Conservation (phyloP, 2,329 filamentous ascomycete species). For the Aspergillus japonicus region DNA sequence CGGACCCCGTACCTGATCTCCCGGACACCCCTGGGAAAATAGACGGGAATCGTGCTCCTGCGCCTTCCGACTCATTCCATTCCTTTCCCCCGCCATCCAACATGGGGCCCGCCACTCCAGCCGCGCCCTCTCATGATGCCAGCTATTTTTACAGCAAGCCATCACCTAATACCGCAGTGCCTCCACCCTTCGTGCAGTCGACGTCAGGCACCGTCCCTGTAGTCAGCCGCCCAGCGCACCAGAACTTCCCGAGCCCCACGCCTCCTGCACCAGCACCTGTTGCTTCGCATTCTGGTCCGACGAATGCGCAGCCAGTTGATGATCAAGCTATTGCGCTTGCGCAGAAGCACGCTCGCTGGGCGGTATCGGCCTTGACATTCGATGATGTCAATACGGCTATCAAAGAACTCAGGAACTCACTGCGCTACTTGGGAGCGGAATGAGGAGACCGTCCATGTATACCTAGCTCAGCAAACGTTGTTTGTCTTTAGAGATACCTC, state of each 20-base stretch:
- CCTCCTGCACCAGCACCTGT: slow-evolving; percentile 19
- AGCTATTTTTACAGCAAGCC: slow-evolving; percentile 23
- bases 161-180: slow-evolving; percentile 11
- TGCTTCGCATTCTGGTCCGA: slow-evolving; percentile 18
- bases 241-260: slow-evolving; percentile 23
- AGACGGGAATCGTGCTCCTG: slow-evolving; percentile 13
- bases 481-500: not conserved
- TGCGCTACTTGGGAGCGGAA: slow-evolving; percentile 66
- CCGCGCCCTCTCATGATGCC: slow-evolving; percentile 20
- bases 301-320: slow-evolving; percentile 44
- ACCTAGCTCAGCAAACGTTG: not conserved
- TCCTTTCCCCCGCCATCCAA: slow-evolving; percentile 43
- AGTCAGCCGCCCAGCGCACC: slow-evolving; percentile 19
- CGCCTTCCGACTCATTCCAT: slow-evolving; percentile 36
- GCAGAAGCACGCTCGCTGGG: slow-evolving; percentile 96
- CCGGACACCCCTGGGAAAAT: slow-evolving; percentile 33
- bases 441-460: slow-evolving; percentile 31
- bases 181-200: slow-evolving; percentile 29
- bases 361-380: slow-evolving; percentile 93
- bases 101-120: slow-evolving; percentile 26
- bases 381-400: slow-evolving; percentile 91
- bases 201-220: slow-evolving; percentile 25
- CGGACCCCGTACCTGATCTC: slow-evolving; percentile 27
- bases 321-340: slow-evolving; percentile 77
- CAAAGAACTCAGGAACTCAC: slow-evolving; percentile 73